Conservation (phyloP, 139 green algal species). For the Chlorella ohadii region DNA sequence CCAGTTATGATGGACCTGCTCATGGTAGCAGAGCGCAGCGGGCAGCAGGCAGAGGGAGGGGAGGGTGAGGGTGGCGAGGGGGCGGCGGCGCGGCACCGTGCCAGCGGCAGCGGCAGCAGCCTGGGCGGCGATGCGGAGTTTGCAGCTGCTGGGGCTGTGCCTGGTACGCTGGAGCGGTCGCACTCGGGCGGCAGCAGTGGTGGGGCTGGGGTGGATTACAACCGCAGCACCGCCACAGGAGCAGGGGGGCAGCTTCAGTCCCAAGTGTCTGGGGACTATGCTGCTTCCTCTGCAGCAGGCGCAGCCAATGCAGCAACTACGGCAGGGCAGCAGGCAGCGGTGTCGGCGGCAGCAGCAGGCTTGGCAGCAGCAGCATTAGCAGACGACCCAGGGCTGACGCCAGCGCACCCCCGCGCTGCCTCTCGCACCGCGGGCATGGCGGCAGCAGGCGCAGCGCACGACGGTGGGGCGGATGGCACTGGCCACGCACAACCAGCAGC, state of each 20-base stretch:
- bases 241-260: neutral
- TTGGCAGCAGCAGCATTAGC: neutral
- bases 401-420: neutral
- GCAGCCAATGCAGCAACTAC: neutral
- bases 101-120: conserved; percentile 24
- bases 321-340: conserved; percentile 4
- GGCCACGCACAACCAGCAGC: neutral
- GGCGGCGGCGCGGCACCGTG: neutral
- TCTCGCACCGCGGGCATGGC: conserved; percentile 9
- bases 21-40: neutral
- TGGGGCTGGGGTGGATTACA: neutral
- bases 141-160: neutral
- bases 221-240: neutral
- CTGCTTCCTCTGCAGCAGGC: neutral
- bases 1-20: conserved; percentile 79
- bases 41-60: no score
- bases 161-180: neutral
- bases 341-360: neutral
- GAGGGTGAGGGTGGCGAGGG: neutral
- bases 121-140: conserved; percentile 15
- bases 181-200: neutral
- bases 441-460: neutral
- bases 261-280: neutral
- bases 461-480: neutral
- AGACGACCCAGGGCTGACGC: neutral